Conservation (phyloP, 371 early-diverging fungal species). For the Chytridiales sp. region DNA sequence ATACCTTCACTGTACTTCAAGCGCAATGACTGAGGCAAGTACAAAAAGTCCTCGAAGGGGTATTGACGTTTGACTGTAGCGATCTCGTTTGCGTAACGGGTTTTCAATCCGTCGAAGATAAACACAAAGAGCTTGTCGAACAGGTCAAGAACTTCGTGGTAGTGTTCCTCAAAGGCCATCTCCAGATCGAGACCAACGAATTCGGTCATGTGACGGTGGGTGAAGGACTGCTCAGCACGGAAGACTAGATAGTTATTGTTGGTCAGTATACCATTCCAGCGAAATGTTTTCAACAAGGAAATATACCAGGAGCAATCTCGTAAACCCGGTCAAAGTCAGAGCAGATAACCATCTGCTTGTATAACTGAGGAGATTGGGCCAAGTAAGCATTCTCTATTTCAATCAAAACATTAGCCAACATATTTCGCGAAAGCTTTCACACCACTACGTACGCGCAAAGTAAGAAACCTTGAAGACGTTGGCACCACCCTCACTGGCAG, state of each 20-base stretch:
- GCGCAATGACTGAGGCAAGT: constrained; percentile 82
- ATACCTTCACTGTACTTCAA: constrained; percentile 92
- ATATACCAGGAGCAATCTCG: constrained; percentile 90
- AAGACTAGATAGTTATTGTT: constrained; percentile 66
- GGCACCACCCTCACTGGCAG: constrained; percentile 99
- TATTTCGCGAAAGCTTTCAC: constrained; percentile 5
- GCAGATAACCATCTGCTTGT: constrained; percentile 99
- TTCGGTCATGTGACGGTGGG: constrained; percentile 99
- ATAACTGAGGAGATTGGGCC: constrained; percentile 99
- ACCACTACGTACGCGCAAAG: constrained; percentile 77
- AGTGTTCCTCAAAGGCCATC: constrained; percentile 98
- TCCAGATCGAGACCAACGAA: constrained; percentile 99
- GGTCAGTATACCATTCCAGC: no score
- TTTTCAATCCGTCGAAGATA: constrained; percentile 87
- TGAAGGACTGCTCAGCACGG: constrained; percentile 99
- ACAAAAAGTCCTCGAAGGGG: constrained; percentile 90
- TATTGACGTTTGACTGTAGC: constrained; percentile 89
- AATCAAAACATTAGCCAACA: not conserved
- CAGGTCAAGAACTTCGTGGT: constrained; percentile 92
- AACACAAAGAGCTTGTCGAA: constrained; percentile 90
- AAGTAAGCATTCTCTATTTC: constrained; percentile 80
- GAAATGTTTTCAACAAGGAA: not conserved
- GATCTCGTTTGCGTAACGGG: constrained; percentile 80
- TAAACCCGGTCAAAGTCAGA: constrained; percentile 98
- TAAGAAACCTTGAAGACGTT: constrained; percentile 98